Base-by-base conservation (phyloP, 2,329 filamentous ascomycete species). In the Colletotrichum spinosum region DNA sequence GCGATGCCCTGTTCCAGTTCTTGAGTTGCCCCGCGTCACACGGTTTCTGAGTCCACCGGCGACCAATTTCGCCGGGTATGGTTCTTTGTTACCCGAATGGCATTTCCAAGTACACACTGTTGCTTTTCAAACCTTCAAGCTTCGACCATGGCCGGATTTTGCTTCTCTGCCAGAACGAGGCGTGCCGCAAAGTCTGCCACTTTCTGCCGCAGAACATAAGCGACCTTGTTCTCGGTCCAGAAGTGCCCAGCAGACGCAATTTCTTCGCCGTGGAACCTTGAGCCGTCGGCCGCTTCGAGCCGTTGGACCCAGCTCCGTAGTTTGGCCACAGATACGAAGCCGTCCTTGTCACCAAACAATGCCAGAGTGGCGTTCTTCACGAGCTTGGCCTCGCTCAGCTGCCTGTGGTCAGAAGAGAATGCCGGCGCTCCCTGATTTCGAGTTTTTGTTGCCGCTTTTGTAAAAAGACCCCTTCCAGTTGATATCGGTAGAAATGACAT, bases 261-360 rank as follows among this genome's bases (percentile, higher is more conserved):
- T 68, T 88, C 85, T 2, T 77, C 72, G 12, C 77, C 78, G 6
- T 70, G 73, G 62, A 90, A 88, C 54, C 68, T 72, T 15, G 85
- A 87, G 2, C 74, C 76, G 0, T 76, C 73, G 44, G 69, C 70
- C 11, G 76, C 74, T 15, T 77, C 75, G 49, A 94, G 77, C 65
- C 81, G 83, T 45, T 79, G 78, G 9, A 82, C 81, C 94, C 94
- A 97, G 1, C 81, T 78, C 10, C 86, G 83, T 70, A 94, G 80
- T 75, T 87, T 92, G 63, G 83, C 84, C 4, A 81, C 81, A 1
- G 89, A 86, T 1, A 92, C 89, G 69, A 97, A 97, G 0, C 84
- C 78, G 75, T 98, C 94, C 4, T 85, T 81, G 55, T 90, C 87
- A 1, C 94, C 95, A 72, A 90, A 97, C 0, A 97, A 77, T 0